Evolutionary conservation across 2,329 filamentous ascomycete species (phyloP).

Genomic region (Exophiala viscosa): DNA sequence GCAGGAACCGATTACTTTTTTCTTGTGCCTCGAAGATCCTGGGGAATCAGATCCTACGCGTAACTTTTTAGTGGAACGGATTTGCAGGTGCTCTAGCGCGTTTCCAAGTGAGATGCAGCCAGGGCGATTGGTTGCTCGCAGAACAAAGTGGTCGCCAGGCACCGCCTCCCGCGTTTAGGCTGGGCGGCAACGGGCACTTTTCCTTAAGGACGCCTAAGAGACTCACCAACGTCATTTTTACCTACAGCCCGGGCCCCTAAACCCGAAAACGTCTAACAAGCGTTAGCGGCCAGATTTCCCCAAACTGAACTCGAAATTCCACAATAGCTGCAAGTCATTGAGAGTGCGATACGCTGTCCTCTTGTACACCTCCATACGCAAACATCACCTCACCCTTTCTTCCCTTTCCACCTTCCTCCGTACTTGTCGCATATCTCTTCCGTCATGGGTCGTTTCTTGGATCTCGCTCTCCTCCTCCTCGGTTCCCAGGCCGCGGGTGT

Average conservation of each 20-base stretch:
- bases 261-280: not conserved
- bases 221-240: too few relatives aligned
- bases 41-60: slow-evolving; percentile 1
- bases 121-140: too few relatives aligned
- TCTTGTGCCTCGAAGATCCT: slow-evolving; percentile 3
- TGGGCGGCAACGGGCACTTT: too few relatives aligned
- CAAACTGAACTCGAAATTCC: not conserved
- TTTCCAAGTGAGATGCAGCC: not conserved
- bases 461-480: slow-evolving; percentile 67
- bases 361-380: not conserved
- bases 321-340: not conserved
- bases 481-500: slow-evolving; percentile 65
- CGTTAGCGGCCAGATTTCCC: not conserved
- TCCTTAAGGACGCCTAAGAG: too few relatives aligned
- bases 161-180: too few relatives aligned
- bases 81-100: slow-evolving; percentile 1
- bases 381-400: not conserved
- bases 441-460: slow-evolving; percentile 70
- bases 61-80: slow-evolving; percentile 6
- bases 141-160: too few relatives aligned
- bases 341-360: not conserved
- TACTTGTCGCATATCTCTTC: slow-evolving; percentile 2
- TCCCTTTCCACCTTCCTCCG: slow-evolving; percentile 4
- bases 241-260: not conserved
- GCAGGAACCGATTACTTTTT: slow-evolving; percentile 11